phyloP scores from a whole-genome alignment of 148 eudicot genomes.

The Rhododendron vialii region DNA sequence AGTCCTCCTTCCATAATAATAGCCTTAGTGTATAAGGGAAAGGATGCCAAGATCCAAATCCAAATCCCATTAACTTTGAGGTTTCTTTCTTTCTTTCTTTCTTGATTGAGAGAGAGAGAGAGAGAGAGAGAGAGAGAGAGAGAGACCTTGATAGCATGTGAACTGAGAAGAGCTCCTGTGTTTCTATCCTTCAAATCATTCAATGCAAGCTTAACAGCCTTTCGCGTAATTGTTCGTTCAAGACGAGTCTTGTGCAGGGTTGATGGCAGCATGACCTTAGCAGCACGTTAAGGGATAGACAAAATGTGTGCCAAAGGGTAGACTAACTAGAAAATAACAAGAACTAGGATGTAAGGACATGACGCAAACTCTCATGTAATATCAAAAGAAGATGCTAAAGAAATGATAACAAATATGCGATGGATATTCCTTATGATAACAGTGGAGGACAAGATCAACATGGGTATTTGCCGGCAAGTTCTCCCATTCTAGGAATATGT shows the following conservation, averaged over 20 bases:
- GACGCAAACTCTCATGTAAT: neutral
- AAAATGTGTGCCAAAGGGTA: neutral
- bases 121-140: constrained; percentile 11
- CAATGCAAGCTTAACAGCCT: constrained; percentile 67
- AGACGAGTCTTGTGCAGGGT: constrained; percentile 23
- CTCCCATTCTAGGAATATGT: constrained; percentile 72
- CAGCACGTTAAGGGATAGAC: constrained; percentile 54
- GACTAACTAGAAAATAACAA: neutral
- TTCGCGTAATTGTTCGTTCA: constrained; percentile 46
- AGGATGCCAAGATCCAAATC: neutral
- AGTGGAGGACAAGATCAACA: constrained; percentile 71
- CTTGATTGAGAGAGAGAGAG: neutral
- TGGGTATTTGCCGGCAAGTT: constrained; percentile 51
- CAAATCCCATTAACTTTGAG: neutral
- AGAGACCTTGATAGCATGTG: constrained; percentile 71
- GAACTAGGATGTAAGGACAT: constrained; percentile 3
- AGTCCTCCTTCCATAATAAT: neutral
- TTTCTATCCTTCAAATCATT: constrained; percentile 75
- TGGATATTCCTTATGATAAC: constrained; percentile 78
- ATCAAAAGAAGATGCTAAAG: neutral
- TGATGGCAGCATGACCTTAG: constrained; percentile 37
- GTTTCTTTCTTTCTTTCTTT: too few relatives aligned
- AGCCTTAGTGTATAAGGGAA: neutral
- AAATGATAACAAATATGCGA: neutral
- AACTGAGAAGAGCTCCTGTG: constrained; percentile 69